These are phyloP conservation scores for Macrolepiota dolichaula DNA, from an alignment of 768 basidiomycete species.

Conservation along the genomic window DNA sequence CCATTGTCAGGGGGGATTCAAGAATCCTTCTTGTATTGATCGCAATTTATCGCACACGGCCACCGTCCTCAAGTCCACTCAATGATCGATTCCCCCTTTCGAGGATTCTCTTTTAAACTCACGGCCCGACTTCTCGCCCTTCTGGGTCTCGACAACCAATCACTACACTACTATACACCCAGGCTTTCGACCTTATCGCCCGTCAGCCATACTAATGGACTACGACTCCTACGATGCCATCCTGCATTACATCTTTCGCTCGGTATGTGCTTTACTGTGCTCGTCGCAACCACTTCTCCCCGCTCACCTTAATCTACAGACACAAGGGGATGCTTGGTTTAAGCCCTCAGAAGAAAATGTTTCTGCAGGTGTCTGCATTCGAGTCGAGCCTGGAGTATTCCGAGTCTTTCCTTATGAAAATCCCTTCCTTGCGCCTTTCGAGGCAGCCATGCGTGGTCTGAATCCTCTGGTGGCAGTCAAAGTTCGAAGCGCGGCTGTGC, in stretches of 20 bases:
- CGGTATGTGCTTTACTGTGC: conserved; percentile 35
- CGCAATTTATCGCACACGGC: background rate
- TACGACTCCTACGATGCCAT: conserved; percentile 81
- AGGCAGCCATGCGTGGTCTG: conserved; percentile 68
- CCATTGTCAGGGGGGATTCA: conserved; percentile 25
- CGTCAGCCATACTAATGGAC: conserved; percentile 49
- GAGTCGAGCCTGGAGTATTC: conserved; percentile 65
- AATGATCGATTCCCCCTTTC: conserved; percentile 23
- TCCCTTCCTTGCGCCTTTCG: conserved; percentile 75
- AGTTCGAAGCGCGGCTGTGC: conserved; percentile 72
- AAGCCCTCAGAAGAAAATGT: conserved; percentile 82
- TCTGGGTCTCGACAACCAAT: conserved; percentile 24
- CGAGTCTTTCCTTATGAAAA: conserved; percentile 88
- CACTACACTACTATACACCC: conserved; percentile 31
- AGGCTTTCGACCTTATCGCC: conserved; percentile 23
- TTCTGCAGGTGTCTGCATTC: conserved; percentile 73
- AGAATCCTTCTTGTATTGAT: conserved; percentile 19
- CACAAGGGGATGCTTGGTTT: conserved; percentile 83
- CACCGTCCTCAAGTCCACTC: conserved; percentile 3
- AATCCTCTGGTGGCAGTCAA: conserved; percentile 88
- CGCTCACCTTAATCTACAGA: conserved; percentile 34
- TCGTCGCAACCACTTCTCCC: conserved; percentile 1
- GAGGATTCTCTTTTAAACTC: conserved; percentile 37
- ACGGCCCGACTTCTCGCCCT: conserved; percentile 20
- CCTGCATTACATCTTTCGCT: conserved; percentile 76